Evolutionary conservation across 2,329 filamentous ascomycete genomes (phyloP).

Genomic region (Saccharata proteae): DNA sequence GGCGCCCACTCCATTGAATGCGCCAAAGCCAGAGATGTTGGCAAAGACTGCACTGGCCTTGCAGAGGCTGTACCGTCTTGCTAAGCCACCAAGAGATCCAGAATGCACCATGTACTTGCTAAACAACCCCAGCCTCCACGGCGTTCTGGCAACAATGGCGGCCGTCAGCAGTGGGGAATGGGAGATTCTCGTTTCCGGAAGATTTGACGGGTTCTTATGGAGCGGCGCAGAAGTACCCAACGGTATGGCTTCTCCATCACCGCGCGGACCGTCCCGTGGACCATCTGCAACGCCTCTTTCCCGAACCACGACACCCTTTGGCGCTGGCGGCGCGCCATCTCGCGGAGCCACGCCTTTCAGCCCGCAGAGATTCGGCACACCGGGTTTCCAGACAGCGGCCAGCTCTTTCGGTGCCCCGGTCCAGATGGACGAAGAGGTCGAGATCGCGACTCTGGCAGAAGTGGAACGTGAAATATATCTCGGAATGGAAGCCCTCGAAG

Average conservation of each 20-base stretch:
- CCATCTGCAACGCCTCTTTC: slow-evolving; percentile 28
- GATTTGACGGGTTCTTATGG: slow-evolving; percentile 92
- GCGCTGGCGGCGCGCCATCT: slow-evolving; percentile 37
- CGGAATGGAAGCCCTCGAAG: slow-evolving; percentile 88
- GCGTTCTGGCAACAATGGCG: slow-evolving; percentile 73
- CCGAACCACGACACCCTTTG: slow-evolving; percentile 40
- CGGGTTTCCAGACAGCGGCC: slow-evolving; percentile 20
- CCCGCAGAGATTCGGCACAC: slow-evolving; percentile 8
- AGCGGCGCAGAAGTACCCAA: slow-evolving; percentile 62
- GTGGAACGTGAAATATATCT: slow-evolving; percentile 87
- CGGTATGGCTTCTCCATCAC: slow-evolving; percentile 11
- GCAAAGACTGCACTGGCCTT: slow-evolving; percentile 65
- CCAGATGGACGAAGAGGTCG: slow-evolving; percentile 85
- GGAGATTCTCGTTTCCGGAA: slow-evolving; percentile 87
- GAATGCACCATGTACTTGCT: slow-evolving; percentile 79
- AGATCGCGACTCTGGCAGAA: slow-evolving; percentile 80
- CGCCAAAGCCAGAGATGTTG: slow-evolving; percentile 59
- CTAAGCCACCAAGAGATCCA: slow-evolving; percentile 63
- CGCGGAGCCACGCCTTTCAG: slow-evolving; percentile 38
- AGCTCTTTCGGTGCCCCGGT: slow-evolving; percentile 55
- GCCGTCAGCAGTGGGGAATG: slow-evolving; percentile 89
- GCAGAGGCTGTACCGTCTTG: slow-evolving; percentile 72
- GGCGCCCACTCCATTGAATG: slow-evolving; percentile 53
- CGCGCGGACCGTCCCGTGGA: slow-evolving; percentile 25
- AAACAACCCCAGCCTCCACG: slow-evolving; percentile 69